Evolutionary conservation across 2,329 filamentous ascomycete genomes (phyloP), one percentile per base, ranked within the genome.

Genomic region (Tolypocladium paradoxum): DNA sequence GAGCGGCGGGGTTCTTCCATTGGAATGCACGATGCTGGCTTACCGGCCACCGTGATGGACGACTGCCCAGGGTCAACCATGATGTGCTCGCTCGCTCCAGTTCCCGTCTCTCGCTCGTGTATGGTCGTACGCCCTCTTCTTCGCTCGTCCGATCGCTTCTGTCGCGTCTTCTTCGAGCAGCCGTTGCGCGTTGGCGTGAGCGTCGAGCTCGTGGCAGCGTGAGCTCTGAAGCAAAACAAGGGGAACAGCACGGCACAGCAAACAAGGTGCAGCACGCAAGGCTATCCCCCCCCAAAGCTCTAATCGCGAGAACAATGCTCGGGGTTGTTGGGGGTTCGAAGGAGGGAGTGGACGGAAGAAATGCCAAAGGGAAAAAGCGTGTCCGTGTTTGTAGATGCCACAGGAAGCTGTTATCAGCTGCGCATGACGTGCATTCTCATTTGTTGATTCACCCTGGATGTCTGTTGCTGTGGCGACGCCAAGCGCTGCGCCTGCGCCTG

Each of bases 11-110:
- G 16, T 24, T 6, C 38, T 16, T 29, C 8, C 34, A 31, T 31
- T 29, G 16, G 18, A 18, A 51, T 24, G 34, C 20, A 31, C 31
- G 8, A 12, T 7, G n/a, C 20, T n/a, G 31, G 27, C 57, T 45
- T 70, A 82, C 79, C 76, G 62, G 79, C 74, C 62, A 83, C 80
- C 49, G 73, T 76, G 64, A 83, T 83, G 43, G 80, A 83, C 46
- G 79, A 81, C 60, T 70, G 65, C 31, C 67, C 68, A 38, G 65
- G 52, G 46, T 59, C 58, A 34, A 55, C 57, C 63, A 65, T 65
- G 29, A 18, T 58, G 55, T 34, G 47, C 38, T 36, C 37, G 51
- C 7, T 2, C n/a, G 29, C 49, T 43, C 22, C 6, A 20, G n/a
- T 36, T 31, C 7, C n/a, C 2, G 24, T 31, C 48, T 36, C 27